Percentiles rank a stretch among this genome's conserved stretches.
These are phyloP conservation scores for Panicum miliaceum DNA, from an alignment of 176 grass and related monocot species.

Conservation along the genomic window DNA sequence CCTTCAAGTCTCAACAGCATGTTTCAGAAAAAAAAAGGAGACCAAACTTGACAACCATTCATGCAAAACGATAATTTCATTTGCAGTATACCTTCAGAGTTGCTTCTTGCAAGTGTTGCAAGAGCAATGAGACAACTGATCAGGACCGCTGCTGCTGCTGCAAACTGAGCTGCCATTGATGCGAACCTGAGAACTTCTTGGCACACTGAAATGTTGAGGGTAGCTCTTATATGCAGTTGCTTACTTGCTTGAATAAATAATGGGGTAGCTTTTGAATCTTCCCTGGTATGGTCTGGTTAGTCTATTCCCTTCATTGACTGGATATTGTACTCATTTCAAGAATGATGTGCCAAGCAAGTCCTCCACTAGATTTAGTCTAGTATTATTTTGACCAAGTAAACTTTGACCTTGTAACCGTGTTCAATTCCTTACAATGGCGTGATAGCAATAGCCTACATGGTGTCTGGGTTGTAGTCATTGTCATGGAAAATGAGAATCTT, in stretches of 20 bases:
- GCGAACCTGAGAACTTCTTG: not conserved
- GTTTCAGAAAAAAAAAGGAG: not conserved
- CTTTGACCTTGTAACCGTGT: not conserved
- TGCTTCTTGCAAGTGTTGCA: slow-evolving; percentile 42
- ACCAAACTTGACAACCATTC: not conserved
- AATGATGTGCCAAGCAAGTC: not conserved
- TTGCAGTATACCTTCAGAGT: slow-evolving; percentile 41
- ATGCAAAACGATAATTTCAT: not conserved
- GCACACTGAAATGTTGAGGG: not conserved
- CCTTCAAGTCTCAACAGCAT: slow-evolving; percentile 21
- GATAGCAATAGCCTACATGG: not conserved
- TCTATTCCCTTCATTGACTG: not conserved
- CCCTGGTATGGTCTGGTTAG: not conserved
- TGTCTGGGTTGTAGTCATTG: not conserved
- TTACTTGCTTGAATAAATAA: not conserved
- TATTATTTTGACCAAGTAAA: not conserved
- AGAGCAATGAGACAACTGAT: not conserved
- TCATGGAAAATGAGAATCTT: not conserved
- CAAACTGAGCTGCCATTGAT: slow-evolving; percentile 30
- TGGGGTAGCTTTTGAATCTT: slow-evolving; percentile 32
- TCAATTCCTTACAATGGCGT: not conserved
- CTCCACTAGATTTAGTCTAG: not conserved
- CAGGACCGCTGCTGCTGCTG: not conserved
- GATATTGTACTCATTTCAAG: not conserved
- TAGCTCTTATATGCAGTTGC: not conserved